Percentiles rank a stretch among this genome's conserved stretches.
These are phyloP conservation scores for Mycena amicta DNA, from an alignment of 768 basidiomycete genomes.

Conservation along the genomic window DNA sequence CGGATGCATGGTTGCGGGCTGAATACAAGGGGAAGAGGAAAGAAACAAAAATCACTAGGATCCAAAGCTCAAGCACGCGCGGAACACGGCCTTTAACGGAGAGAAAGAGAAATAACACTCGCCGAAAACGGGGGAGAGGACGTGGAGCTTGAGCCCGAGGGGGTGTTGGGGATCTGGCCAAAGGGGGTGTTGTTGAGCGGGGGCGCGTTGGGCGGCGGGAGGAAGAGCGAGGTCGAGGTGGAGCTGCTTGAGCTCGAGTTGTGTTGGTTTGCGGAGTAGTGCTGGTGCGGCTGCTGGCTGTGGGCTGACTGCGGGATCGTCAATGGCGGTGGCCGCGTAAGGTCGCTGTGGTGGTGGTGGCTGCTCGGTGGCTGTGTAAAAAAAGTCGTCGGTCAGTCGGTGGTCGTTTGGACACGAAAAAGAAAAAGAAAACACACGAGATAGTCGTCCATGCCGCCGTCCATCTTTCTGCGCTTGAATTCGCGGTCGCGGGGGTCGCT, in stretches of 20 bases:
- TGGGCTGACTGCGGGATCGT: conserved; percentile 58
- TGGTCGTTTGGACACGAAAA: no score
- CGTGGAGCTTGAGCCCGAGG: conserved; percentile 71
- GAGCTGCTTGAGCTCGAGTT: conserved; percentile 42
- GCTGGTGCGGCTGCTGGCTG: conserved; percentile 46
- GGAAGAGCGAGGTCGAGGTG: conserved; percentile 33
- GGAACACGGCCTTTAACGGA: conserved; percentile 28
- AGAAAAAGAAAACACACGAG: conserved; percentile 39
- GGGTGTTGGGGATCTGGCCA: conserved; percentile 64
- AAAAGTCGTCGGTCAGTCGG: not conserved
- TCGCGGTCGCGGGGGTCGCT: conserved; percentile 43
- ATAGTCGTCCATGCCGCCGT: conserved; percentile 53
- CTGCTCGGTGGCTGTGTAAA: conserved; percentile 40
- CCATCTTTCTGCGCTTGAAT: conserved; percentile 63
- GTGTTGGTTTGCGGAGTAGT: conserved; percentile 47
- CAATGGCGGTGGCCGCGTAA: conserved; percentile 55
- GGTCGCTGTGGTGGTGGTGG: conserved; percentile 39
- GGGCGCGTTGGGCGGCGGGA: not conserved
- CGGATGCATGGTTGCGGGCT: conserved; percentile 66
- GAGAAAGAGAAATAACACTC: conserved; percentile 59
- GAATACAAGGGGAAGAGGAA: no score
- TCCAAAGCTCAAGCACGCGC: conserved; percentile 46
- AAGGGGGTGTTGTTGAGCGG: conserved; percentile 56
- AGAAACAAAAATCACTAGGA: conserved; percentile 63
- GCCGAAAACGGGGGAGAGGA: conserved; percentile 75